These are phyloP conservation scores for Baorangia bicolor DNA, from an alignment of 768 basidiomycete genomes.

Conservation along the genomic window DNA sequence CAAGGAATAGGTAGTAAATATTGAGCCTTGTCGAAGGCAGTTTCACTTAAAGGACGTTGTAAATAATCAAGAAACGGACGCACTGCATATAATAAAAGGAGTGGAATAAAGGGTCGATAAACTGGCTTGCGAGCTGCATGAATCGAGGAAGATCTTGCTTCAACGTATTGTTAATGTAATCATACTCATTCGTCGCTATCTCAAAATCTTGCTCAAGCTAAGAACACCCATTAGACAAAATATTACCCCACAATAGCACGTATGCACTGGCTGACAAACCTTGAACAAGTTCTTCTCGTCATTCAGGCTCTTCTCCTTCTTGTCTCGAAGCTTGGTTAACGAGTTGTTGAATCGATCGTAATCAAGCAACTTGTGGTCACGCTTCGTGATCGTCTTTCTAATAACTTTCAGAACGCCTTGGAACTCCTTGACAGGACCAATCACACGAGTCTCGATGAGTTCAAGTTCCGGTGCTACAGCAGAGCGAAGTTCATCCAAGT, in stretches of 20 bases:
- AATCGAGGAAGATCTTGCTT: conserved; percentile 95
- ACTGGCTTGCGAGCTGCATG: conserved; percentile 80
- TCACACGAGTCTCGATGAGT: conserved; percentile 83
- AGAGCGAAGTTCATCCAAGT: conserved; percentile 81
- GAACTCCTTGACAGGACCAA: conserved; percentile 86
- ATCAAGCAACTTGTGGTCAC: conserved; percentile 96
- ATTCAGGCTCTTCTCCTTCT: conserved; percentile 94
- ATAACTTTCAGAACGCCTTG: conserved; percentile 84
- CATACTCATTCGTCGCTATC: conserved; percentile 87
- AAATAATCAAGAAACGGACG: conserved; percentile 34
- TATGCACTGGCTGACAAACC: conserved; percentile 40
- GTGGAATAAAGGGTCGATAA: conserved; percentile 97
- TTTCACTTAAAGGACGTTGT: neutral
- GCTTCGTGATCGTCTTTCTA: conserved; percentile 92
- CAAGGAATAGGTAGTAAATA: conserved; percentile 90
- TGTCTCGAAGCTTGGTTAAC: conserved; percentile 91
- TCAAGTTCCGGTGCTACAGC: conserved; percentile 88
- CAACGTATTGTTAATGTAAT: conserved; percentile 85
- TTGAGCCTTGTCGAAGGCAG: conserved; percentile 59
- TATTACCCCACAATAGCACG: neutral
- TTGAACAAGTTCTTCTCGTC: conserved; percentile 99
- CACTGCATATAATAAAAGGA: conserved; percentile 99
- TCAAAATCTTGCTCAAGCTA: conserved; percentile 97
- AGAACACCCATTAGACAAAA: neutral
- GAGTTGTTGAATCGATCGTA: conserved; percentile 97